Conservation (phyloP, 371 early-diverging fungal species). For the Funneliformis caledonium region DNA sequence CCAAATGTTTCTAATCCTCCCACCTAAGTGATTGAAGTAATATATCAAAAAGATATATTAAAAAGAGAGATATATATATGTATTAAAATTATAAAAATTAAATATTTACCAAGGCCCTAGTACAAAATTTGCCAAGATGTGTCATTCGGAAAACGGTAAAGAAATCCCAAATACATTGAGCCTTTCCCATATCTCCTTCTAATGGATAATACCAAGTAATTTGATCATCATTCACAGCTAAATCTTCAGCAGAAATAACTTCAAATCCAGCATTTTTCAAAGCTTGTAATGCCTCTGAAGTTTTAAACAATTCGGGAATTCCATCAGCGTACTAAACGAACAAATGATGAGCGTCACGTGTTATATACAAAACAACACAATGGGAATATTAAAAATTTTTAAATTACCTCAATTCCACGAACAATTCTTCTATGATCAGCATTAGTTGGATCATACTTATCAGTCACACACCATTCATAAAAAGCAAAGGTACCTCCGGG, state of each 20-base stretch:
- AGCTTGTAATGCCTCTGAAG: slow-evolving; percentile 71
- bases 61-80: not conserved
- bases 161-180: slow-evolving; percentile 64
- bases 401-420: slow-evolving; percentile 74
- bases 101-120: slow-evolving; percentile 44
- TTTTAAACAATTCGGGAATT: slow-evolving; percentile 81
- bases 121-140: slow-evolving; percentile 43
- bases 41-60: not conserved
- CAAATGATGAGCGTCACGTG: not conserved
- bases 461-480: slow-evolving; percentile 94
- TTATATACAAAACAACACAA: not conserved
- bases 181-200: slow-evolving; percentile 62
- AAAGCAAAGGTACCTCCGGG: slow-evolving; percentile 89
- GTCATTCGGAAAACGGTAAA: slow-evolving; percentile 61
- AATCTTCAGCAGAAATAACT: slow-evolving; percentile 68
- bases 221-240: slow-evolving; percentile 62
- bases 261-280: slow-evolving; percentile 87
- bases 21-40: slow-evolving; percentile 40
- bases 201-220: slow-evolving; percentile 86
- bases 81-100: no score
- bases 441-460: slow-evolving; percentile 76
- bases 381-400: not conserved
- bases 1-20: slow-evolving; percentile 79
- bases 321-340: slow-evolving; percentile 75
- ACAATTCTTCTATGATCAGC: slow-evolving; percentile 75